Base-by-base conservation (phyloP, 345 rosid species). In the Garcia nutans region DNA sequence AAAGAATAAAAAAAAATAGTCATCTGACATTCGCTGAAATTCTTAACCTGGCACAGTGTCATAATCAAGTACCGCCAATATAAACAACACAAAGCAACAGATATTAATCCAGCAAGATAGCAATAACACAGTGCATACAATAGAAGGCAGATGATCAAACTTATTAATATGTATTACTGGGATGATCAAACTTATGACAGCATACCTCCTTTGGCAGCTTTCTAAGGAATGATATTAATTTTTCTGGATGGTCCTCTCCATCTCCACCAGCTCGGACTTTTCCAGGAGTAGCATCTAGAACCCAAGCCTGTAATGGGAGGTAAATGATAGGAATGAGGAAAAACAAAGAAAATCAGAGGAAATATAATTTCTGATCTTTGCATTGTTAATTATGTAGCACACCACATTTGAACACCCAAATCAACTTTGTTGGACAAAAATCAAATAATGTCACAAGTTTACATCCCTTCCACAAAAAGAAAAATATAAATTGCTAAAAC, bases 271-370 rank as follows among this genome's bases (percentile, higher is more conserved):
- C 90, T 69, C 89, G 84, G 68, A 93, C 97, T 85, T 90, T 91
- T 74, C 99, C 99, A 76, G 99, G 99, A 77, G 96, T 95, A 68
- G 99, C 93, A 89, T 95, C 99, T 76, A 95, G 84, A 73, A 91
- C 94, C 99, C 99, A 95, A 70, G 86, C 97, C 99, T 95, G 55
- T 1, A 72, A 55, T 16, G 41, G n/a, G 3, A 6, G 5, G 8
- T 64, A 9, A 50, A 65, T 6, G 55, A 65, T 13, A 20, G 54
- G 60, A 57, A 49, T 3, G 55, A 54, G 74, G 33, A 66, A 31
- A 49, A 20, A 17, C 8, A 68, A 37, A 9, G n/a, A n/a, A 54
- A 16, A 54, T n/a, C 58, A 17, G 20, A 8, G 42, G 28, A 64
- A 70, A 52, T 13, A 10, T 22, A 68, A 61, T 20, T 20, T 23